phyloP scores from a whole-genome alignment of 164 flowering plant species.

The Vitis amurensis region DNA sequence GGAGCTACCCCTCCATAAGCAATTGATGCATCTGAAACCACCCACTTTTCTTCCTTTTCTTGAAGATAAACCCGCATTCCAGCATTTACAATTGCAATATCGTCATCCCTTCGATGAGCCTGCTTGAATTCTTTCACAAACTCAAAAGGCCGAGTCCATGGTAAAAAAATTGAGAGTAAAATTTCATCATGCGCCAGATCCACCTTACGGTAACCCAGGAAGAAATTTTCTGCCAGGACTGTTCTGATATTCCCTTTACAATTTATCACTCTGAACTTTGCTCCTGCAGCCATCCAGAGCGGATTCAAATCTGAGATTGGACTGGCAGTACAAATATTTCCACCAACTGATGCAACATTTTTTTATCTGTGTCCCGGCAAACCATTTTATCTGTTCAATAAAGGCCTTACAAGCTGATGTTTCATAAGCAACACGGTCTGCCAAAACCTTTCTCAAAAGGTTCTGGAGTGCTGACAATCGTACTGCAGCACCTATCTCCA shows the following conservation, averaged over 20 bases:
- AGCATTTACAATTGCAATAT: conserved; percentile 95
- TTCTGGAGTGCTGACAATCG: conserved; percentile 61
- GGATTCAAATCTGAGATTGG: conserved; percentile 99
- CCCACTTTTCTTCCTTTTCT: conserved; percentile 48
- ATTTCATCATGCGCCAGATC: conserved; percentile 72
- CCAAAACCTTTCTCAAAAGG: conserved; percentile 41
- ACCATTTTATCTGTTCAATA: conserved; percentile 91
- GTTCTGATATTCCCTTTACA: conserved; percentile 60
- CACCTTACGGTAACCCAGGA: conserved; percentile 86
- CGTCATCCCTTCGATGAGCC: conserved; percentile 97
- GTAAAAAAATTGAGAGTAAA: conserved; percentile 75
- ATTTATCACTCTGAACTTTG: conserved; percentile 64
- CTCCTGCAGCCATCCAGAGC: conserved; percentile 93
- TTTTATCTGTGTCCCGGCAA: conserved; percentile 94
- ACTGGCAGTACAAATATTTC: conserved; percentile 98
- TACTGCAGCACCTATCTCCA: conserved; percentile 90
- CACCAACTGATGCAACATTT: conserved; percentile 94
- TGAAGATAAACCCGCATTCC: conserved; percentile 87
- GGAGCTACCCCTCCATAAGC: conserved; percentile 98
- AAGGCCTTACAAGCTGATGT: conserved; percentile 82
- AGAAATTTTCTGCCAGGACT: conserved; percentile 71
- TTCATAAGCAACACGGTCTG: conserved; percentile 63
- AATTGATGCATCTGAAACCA: conserved; percentile 80
- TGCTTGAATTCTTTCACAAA: conserved; percentile 96
- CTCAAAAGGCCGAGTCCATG: conserved; percentile 86